These are phyloP conservation scores for Globisporangium sylvaticum DNA, from an alignment of 352 stramenopile genomes.

Conservation along the genomic window DNA sequence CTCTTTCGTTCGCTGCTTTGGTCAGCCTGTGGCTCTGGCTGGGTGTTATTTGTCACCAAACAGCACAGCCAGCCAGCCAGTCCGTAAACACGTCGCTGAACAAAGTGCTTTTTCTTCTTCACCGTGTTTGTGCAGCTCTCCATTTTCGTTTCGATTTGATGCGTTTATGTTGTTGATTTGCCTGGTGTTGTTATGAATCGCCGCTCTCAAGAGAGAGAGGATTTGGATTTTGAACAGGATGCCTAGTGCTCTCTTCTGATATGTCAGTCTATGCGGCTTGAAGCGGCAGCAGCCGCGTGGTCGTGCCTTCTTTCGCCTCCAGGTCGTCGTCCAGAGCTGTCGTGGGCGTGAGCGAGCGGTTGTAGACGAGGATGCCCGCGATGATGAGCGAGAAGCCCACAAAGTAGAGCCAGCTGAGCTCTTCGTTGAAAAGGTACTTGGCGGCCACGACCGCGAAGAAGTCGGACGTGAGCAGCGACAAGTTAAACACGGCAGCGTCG, in stretches of 20 bases:
- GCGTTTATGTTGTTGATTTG: not conserved
- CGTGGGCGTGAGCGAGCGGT: conserved; percentile 41
- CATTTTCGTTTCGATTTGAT: not conserved
- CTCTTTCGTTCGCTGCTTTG: not conserved
- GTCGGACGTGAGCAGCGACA: conserved; percentile 95
- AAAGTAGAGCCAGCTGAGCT: conserved; percentile 83
- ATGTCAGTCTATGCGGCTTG: not conserved
- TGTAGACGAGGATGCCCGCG: conserved; percentile 69
- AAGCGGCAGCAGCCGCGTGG: conserved; percentile 13
- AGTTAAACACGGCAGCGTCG: conserved; percentile 95
- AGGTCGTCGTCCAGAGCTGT: conserved; percentile 33
- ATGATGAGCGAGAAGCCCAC: conserved; percentile 84
- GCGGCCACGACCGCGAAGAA: conserved; percentile 91
- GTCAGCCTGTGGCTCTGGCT: not conserved
- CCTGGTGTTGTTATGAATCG: not conserved
- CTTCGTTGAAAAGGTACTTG: conserved; percentile 87
- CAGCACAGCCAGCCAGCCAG: not conserved
- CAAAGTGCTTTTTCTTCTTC: conserved; percentile 12
- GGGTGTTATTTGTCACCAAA: not conserved
- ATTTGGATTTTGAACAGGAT: not conserved
- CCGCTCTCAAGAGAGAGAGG: not conserved
- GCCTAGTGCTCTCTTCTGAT: not conserved
- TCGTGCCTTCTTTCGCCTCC: conserved; percentile 28
- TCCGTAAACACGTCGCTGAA: conserved; percentile 3
- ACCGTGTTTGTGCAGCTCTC: not conserved